Conservation (phyloP, 768 basidiomycete genomes). For the Zangia roseola region DNA sequence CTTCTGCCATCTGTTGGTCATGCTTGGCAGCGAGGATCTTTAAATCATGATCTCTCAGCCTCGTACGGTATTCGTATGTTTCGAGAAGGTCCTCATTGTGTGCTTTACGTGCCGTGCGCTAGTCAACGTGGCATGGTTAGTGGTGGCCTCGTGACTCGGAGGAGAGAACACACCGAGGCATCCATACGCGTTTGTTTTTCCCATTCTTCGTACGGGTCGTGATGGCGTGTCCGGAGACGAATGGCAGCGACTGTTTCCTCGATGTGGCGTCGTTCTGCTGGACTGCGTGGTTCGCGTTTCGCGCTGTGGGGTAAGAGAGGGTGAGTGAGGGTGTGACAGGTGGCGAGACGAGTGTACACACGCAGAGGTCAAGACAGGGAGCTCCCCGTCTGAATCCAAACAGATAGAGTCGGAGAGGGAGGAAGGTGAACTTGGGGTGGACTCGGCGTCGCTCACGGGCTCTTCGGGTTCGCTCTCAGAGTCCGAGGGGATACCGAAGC, state of each 20-base stretch:
- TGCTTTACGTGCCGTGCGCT: constrained; percentile 42
- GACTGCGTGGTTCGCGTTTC: constrained; percentile 21
- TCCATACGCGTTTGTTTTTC: constrained; percentile 48
- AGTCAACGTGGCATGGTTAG: neutral
- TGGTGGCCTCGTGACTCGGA: neutral
- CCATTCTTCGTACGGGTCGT: constrained; percentile 51
- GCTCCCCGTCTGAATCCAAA: constrained; percentile 45
- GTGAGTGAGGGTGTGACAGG: neutral
- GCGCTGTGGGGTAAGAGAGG: constrained; percentile 11
- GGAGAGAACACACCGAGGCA: constrained; percentile 38
- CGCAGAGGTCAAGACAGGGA: constrained; percentile 31
- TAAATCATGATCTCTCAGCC: constrained; percentile 11
- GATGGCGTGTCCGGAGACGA: constrained; percentile 40
- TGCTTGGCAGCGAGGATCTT: constrained; percentile 40
- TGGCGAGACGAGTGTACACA: constrained; percentile 25
- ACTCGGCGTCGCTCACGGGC: constrained; percentile 38
- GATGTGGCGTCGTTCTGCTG: constrained; percentile 35
- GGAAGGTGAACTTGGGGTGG: constrained; percentile 28
- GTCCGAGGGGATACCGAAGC: constrained; percentile 55
- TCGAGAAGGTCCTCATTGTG: constrained; percentile 21
- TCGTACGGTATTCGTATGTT: constrained; percentile 14
- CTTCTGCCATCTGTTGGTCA: constrained; percentile 50
- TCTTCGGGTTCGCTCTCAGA: constrained; percentile 37
- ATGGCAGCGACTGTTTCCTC: constrained; percentile 49
- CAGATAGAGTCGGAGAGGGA: constrained; percentile 41